Conservation (phyloP, 1,284 basidiomycete species). For the Leucocoprinus gongylophorus region DNA sequence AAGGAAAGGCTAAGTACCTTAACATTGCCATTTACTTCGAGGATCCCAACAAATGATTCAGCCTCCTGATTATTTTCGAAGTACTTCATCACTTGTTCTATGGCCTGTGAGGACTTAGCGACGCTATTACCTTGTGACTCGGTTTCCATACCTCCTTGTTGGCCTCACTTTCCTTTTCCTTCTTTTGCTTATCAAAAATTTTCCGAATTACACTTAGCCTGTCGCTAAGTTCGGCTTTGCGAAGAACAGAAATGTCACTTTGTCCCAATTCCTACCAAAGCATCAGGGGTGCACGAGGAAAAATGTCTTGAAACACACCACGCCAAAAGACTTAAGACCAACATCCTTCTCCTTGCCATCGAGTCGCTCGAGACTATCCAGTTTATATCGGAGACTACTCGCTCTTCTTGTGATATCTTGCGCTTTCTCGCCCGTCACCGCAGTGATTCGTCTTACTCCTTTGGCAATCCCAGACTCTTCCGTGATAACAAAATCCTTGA, state of each 20-base stretch:
- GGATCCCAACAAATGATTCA: slow-evolving; percentile 57
- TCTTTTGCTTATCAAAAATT: slow-evolving; percentile 79
- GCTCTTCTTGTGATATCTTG: slow-evolving; percentile 72
- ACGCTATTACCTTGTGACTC: background rate
- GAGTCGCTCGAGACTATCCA: slow-evolving; percentile 61
- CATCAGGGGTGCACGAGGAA: background rate
- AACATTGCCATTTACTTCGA: slow-evolving; percentile 74
- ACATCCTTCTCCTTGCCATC: slow-evolving; percentile 81
- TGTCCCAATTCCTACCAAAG: slow-evolving; percentile 73
- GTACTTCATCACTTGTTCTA: slow-evolving; percentile 63
- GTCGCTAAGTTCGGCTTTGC: slow-evolving; percentile 79
- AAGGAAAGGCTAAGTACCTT: slow-evolving; percentile 46
- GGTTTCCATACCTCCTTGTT: slow-evolving; percentile 64
- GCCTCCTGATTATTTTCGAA: slow-evolving; percentile 74
- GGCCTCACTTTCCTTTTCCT: slow-evolving; percentile 73
- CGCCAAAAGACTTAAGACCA: slow-evolving; percentile 74
- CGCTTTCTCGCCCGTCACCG: slow-evolving; percentile 93
- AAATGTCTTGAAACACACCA: slow-evolving; percentile 44
- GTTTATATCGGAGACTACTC: slow-evolving; percentile 53
- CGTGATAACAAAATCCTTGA: slow-evolving; percentile 90
- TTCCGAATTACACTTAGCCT: slow-evolving; percentile 68
- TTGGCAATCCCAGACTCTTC: slow-evolving; percentile 98
- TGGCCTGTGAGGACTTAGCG: slow-evolving; percentile 40
- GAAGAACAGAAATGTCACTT: slow-evolving; percentile 81
- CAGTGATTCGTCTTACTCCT: slow-evolving; percentile 91